phyloP scores from a whole-genome alignment of 805 yeast genomes.

The Brettanomyces nanus region DNA sequence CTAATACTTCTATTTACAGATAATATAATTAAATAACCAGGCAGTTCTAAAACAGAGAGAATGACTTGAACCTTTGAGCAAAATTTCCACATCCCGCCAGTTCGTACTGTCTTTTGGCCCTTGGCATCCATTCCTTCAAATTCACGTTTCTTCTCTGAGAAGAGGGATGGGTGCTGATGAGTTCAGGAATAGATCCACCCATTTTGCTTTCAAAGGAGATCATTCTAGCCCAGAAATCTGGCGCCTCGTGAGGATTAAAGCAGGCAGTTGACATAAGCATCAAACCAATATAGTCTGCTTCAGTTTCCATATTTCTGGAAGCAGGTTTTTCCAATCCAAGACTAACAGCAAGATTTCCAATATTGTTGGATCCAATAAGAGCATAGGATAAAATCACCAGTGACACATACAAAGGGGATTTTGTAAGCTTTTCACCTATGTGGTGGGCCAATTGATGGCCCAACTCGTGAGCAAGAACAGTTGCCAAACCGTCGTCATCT shows the following conservation, averaged over 20 bases:
- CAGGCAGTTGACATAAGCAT: slow-evolving; percentile 90
- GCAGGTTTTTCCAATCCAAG: slow-evolving; percentile 71
- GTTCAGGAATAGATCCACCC: slow-evolving; percentile 38
- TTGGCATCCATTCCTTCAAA: slow-evolving; percentile 61
- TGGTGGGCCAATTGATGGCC: slow-evolving; percentile 94
- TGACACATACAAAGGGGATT: slow-evolving; percentile 60
- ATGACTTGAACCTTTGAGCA: background rate
- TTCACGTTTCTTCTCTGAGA: slow-evolving; percentile 63
- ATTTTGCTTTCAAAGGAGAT: slow-evolving; percentile 34
- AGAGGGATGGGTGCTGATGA: slow-evolving; percentile 86
- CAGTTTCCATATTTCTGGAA: slow-evolving; percentile 89
- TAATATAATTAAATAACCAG: no score
- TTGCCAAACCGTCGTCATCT: slow-evolving; percentile 89
- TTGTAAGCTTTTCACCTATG: slow-evolving; percentile 72
- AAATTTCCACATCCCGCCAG: slow-evolving; percentile 1
- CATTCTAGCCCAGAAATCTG: slow-evolving; percentile 81
- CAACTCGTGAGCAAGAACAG: slow-evolving; percentile 87
- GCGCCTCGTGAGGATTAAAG: slow-evolving; percentile 68
- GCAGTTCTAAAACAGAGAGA: slow-evolving; percentile 1
- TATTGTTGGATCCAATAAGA: slow-evolving; percentile 48
- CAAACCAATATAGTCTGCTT: slow-evolving; percentile 91
- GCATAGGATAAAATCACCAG: slow-evolving; percentile 47
- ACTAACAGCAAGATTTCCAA: slow-evolving; percentile 45
- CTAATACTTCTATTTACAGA: no score
- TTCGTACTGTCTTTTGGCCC: slow-evolving; percentile 38